Evolutionary conservation across 495 filamentous ascomycete genomes (phyloP).

Genomic region (Aspergillus campestris): DNA sequence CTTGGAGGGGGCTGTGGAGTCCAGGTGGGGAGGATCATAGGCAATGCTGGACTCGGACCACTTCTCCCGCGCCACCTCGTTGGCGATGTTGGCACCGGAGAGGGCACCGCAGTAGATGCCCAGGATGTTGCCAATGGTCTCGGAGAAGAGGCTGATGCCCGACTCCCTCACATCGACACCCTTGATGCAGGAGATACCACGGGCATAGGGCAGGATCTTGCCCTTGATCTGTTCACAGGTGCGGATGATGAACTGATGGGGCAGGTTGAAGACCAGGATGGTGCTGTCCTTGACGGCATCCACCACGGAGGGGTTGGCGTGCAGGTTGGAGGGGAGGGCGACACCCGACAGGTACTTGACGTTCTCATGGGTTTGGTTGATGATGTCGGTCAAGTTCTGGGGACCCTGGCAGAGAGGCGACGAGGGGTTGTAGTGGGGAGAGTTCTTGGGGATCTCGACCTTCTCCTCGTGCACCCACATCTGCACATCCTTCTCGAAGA

Average conservation of each 20-base stretch:
- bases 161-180: constrained; percentile 83
- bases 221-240: constrained; percentile 81
- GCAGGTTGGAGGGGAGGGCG: constrained; percentile 71
- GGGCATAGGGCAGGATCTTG: constrained; percentile 81
- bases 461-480: constrained; percentile 98
- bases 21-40: constrained; percentile 85
- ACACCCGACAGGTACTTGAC: constrained; percentile 92
- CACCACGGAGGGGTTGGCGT: constrained; percentile 80
- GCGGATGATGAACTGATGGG: constrained; percentile 91
- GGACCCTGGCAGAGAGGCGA: constrained; percentile 49
- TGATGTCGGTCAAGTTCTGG: constrained; percentile 80
- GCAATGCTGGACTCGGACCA: constrained; percentile 96
- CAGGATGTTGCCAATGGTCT: constrained; percentile 80
- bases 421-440: constrained; percentile 49
- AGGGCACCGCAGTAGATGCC: constrained; percentile 97
- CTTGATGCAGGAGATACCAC: constrained; percentile 97
- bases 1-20: constrained; percentile 64
- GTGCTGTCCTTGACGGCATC: constrained; percentile 75
- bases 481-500: constrained; percentile 84
- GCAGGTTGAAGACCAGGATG: constrained; percentile 92
- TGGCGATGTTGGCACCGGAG: constrained; percentile 94
- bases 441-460: constrained; percentile 58
- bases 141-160: constrained; percentile 82
- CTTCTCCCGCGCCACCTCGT: constrained; percentile 88
- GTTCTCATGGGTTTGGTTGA: constrained; percentile 93